Percentiles rank a stretch among this genome's conserved stretches.
Evolutionary conservation across 164 flowering plant species (phyloP).

Genomic region (Berberis vulgaris): DNA sequence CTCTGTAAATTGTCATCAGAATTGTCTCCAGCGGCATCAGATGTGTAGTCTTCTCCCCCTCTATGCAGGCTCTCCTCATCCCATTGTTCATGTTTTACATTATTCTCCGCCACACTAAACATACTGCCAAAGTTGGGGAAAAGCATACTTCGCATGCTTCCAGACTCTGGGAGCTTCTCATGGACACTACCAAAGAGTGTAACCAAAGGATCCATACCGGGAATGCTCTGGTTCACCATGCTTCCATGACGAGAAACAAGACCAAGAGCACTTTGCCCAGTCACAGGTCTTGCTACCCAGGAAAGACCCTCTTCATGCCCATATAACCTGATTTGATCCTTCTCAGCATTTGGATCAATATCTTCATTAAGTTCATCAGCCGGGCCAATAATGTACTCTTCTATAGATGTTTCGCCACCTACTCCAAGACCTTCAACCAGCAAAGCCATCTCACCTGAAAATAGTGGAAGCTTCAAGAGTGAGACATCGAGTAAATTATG

Average conservation of each 20-base stretch:
- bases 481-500: not conserved
- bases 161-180: constrained; percentile 74
- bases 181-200: constrained; percentile 85
- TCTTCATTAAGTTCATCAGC: constrained; percentile 49
- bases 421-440: constrained; percentile 89
- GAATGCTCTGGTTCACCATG: constrained; percentile 42
- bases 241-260: constrained; percentile 76
- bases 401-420: constrained; percentile 80
- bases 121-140: constrained; percentile 57
- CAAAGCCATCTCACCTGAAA: constrained; percentile 88
- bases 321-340: constrained; percentile 55
- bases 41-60: constrained; percentile 34
- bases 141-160: constrained; percentile 46
- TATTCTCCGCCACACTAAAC: constrained; percentile 35
- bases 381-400: constrained; percentile 80
- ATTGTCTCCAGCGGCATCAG: constrained; percentile 31
- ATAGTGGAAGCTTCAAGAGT: not conserved
- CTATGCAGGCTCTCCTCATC: constrained; percentile 47
- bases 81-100: constrained; percentile 34
- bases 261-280: constrained; percentile 60
- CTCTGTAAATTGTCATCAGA: constrained; percentile 42
- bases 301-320: constrained; percentile 76
- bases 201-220: constrained; percentile 85
- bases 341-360: constrained; percentile 29
- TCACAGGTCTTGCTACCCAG: constrained; percentile 82